Percentiles rank a stretch among this genome's conserved stretches.
Evolutionary conservation across 495 filamentous ascomycete species (phyloP).

Genomic region (Hypoxylon lenormandii): DNA sequence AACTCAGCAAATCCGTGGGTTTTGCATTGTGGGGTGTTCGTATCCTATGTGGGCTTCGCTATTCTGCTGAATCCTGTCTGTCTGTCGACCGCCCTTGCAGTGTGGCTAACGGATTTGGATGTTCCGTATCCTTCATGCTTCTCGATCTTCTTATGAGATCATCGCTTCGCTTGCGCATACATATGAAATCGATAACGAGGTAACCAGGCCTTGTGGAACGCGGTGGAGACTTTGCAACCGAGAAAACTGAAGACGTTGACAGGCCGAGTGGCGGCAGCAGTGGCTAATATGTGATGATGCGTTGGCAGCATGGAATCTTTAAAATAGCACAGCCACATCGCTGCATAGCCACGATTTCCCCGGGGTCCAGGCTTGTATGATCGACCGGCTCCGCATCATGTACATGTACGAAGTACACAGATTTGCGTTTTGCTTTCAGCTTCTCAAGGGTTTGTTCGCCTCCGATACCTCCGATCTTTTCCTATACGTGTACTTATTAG

Average conservation of each 20-base stretch:
- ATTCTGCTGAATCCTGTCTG: constrained; percentile 15
- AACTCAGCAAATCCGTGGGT: constrained; percentile 18
- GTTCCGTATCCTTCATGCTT: constrained; percentile 27
- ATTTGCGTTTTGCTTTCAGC: constrained; percentile 31
- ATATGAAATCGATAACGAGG: constrained; percentile 5
- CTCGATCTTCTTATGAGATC: constrained; percentile 35
- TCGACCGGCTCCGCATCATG: constrained; percentile 17
- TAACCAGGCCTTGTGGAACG: constrained; percentile 14
- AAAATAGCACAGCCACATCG: constrained; percentile 1
- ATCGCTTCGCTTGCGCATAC: constrained; percentile 31
- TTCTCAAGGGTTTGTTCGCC: constrained; percentile 40
- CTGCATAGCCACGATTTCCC: constrained; percentile 37
- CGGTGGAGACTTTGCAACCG: constrained; percentile 19
- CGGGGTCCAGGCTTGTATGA: constrained; percentile 12
- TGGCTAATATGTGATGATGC: constrained; percentile 47
- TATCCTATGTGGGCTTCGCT: constrained; percentile 16
- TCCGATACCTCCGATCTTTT: constrained; percentile 10
- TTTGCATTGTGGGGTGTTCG: constrained; percentile 24
- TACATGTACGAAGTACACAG: too few relatives aligned
- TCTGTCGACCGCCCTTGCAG: background rate
- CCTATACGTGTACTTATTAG: background rate
- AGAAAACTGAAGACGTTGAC: constrained; percentile 22
- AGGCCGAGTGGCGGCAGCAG: constrained; percentile 32
- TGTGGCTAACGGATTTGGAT: constrained; percentile 30
- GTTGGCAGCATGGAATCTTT: constrained; percentile 35